Evolutionary conservation across 352 stramenopile genomes (phyloP), one percentile per base, ranked within the genome.

Genomic region (Nothophytophthora sp.): DNA sequence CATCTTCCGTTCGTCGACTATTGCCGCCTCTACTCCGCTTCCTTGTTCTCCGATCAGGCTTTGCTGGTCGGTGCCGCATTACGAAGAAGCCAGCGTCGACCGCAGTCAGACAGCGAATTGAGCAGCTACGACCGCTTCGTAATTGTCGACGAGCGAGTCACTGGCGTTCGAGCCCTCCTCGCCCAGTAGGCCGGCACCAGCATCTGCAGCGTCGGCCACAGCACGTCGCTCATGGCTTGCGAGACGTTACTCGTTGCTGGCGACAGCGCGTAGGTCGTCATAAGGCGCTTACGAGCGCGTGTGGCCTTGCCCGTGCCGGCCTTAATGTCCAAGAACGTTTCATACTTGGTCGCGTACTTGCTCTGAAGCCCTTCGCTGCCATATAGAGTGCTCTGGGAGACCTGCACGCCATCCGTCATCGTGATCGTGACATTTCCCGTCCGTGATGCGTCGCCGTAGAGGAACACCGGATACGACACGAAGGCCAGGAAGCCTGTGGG

Each of bases 221-320:
- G 40, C 22, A 90, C 51, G 40, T 90, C 79, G 15, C 66, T 75
- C 76, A 90, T 86, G 39, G 69, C 57, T 7, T 55, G 50, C 44
- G 66, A 76, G 57, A 35, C 53, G 60, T 74, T 66, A 18, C 18
- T 29, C 0, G 44, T 42, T 24, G 70, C 71, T 28, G 63, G 43
- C 32, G 70, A 67, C 19, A 89, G 34, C 20, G 76, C 76, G 59
- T 88, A 87, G 30, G 73, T 78, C 18, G 76, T 77, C 70, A 74
- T 68, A 19, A 91, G 55, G 2, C 80, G 76, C 77, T 91, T 91
- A 58, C 47, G 63, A 12, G 77, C 80, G 19, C 58, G 60, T 77
- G 88, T 86, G 27, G 77, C 76, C 67, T 85, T 84, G 40, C 80
- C 80, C 27, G 77, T 86, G n/a, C 69, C 74, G 13, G 77, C 63